A percentile compares a stretch with the other conserved stretches of the same genome.
These are phyloP conservation scores for Imleria badia DNA, from an alignment of 768 basidiomycete species.

Conservation along the genomic window DNA sequence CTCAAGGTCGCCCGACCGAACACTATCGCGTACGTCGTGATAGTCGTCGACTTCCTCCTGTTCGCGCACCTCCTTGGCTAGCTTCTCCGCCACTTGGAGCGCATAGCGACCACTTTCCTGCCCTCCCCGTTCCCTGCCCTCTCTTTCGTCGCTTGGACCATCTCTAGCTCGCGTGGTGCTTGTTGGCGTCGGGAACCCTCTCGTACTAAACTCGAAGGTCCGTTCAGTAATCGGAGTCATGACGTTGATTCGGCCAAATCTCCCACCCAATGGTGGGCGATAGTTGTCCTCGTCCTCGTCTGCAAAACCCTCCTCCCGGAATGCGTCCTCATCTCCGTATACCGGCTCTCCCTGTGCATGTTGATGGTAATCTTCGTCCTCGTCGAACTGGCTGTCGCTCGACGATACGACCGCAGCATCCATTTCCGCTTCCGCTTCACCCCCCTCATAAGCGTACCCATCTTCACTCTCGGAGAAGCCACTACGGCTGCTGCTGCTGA, in stretches of 20 bases:
- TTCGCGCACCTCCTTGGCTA: slow-evolving; percentile 49
- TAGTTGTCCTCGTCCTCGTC: slow-evolving; percentile 34
- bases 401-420: slow-evolving; percentile 28
- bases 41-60: slow-evolving; percentile 19
- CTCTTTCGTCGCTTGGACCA: slow-evolving; percentile 17
- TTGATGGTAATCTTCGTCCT: slow-evolving; percentile 27
- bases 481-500: slow-evolving; percentile 29
- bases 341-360: slow-evolving; percentile 8
- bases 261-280: slow-evolving; percentile 59
- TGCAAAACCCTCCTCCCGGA: slow-evolving; percentile 28
- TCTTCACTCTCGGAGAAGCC: slow-evolving; percentile 36
- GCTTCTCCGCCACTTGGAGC: slow-evolving; percentile 52
- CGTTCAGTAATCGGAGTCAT: slow-evolving; percentile 99
- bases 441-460: slow-evolving; percentile 32
- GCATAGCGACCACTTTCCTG: slow-evolving; percentile 43
- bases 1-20: slow-evolving; percentile 14
- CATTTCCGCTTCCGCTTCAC: slow-evolving; percentile 27
- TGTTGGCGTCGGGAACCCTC: slow-evolving; percentile 39
- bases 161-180: slow-evolving; percentile 50
- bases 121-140: slow-evolving; percentile 21
- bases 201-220: slow-evolving; percentile 81
- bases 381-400: slow-evolving; percentile 34
- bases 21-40: slow-evolving; percentile 7
- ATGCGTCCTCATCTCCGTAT: slow-evolving; percentile 26
- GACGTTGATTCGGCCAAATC: slow-evolving; percentile 81